These are phyloP conservation scores for Vachellia collinsii DNA, from an alignment of 306 rosid species.

Conservation along the genomic window DNA sequence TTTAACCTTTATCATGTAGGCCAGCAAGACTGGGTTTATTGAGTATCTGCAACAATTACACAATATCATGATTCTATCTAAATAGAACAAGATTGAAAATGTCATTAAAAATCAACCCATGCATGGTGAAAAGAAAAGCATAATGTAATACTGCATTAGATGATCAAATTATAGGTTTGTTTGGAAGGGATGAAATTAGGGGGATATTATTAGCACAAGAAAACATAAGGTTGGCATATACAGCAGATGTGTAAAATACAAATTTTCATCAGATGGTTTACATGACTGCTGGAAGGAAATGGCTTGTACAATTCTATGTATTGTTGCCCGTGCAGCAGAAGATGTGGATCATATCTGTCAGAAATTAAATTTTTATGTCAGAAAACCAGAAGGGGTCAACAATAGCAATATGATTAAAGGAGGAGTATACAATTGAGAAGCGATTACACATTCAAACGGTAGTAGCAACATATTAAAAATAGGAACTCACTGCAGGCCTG, in stretches of 20 bases:
- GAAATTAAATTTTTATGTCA: conserved; percentile 19
- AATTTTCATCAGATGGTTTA: conserved; percentile 52
- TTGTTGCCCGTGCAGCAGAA: conserved; percentile 89
- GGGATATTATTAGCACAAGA: background rate
- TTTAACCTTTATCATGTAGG: conserved; percentile 91
- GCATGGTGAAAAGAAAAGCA: conserved; percentile 9
- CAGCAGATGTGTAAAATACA: conserved; percentile 24
- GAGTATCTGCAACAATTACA: conserved; percentile 59
- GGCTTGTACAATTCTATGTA: conserved; percentile 88
- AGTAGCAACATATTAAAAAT: conserved; percentile 26
- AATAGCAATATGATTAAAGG: conserved; percentile 30
- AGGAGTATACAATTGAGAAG: conserved; percentile 2
- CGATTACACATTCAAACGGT: conserved; percentile 19
- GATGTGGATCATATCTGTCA: conserved; percentile 83
- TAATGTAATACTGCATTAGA: conserved; percentile 2
- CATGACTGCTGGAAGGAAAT: conserved; percentile 74
- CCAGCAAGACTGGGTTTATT: conserved; percentile 79
- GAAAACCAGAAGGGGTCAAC: conserved; percentile 20
- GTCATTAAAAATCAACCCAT: conserved; percentile 4
- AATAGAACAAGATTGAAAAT: conserved; percentile 28
- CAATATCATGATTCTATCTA: conserved; percentile 34
- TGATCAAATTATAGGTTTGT: conserved; percentile 5
- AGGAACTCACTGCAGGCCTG: conserved; percentile 80
- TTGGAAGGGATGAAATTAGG: conserved; percentile 23
- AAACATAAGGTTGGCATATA: conserved; percentile 28